Evolutionary conservation across 805 yeast genomes (phyloP).

Genomic region (Monosporozyma unispora): DNA sequence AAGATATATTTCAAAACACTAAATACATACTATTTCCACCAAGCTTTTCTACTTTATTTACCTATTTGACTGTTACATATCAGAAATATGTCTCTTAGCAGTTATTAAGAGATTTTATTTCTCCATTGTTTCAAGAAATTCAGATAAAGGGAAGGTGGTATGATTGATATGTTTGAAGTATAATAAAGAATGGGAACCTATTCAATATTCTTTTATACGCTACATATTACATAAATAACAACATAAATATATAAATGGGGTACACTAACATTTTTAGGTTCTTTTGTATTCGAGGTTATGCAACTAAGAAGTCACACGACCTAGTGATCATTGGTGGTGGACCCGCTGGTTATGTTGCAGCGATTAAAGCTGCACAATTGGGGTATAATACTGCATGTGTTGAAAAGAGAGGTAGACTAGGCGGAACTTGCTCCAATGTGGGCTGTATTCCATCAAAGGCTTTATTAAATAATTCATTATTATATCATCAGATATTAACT

Average conservation of each 20-base stretch:
- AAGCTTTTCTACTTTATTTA: no score
- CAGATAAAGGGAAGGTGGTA: no score
- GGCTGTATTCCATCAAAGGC: conserved; percentile 99
- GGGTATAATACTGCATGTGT: conserved; percentile 93
- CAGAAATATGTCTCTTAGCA: no score
- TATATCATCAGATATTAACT: conserved; percentile 79
- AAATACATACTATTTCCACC: no score
- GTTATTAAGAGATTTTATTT: no score
- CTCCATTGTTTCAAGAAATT: no score
- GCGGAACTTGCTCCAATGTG: conserved; percentile 97
- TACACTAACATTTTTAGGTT: neutral
- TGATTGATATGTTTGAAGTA: no score
- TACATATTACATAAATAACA: no score
- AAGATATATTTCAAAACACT: neutral
- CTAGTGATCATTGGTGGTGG: conserved; percentile 97
- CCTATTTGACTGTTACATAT: no score
- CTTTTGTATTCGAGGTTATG: conserved; percentile 4
- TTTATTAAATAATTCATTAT: conserved; percentile 84
- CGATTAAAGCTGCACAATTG: conserved; percentile 96
- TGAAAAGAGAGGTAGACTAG: conserved; percentile 91
- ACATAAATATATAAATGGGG: no score
- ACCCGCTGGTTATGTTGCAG: conserved; percentile 99
- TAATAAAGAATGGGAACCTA: no score
- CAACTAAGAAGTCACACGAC: conserved; percentile 54
- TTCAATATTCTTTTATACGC: no score